A percentile compares a stretch with the other conserved stretches of the same genome.
Evolutionary conservation across 495 filamentous ascomycete genomes (phyloP).

Genomic region (Trichocladium uniseriatum): DNA sequence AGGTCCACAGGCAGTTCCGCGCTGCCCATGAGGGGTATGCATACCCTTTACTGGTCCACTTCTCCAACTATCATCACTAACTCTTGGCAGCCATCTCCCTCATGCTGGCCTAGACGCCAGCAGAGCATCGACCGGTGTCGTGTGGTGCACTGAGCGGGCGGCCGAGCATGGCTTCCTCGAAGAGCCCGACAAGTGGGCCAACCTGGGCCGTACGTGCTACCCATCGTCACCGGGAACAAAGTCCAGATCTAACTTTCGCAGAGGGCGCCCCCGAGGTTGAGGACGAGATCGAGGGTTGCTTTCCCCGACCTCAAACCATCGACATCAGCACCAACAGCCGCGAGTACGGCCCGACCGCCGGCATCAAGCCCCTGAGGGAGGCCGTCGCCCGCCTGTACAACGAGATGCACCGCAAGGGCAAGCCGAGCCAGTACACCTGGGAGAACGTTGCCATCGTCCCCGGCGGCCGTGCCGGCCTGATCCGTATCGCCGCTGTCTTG

Average conservation of each 20-base stretch:
- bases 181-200: slow-evolving; percentile 76
- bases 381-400: slow-evolving; percentile 94
- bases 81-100: slow-evolving; percentile 49
- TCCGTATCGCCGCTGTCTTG: slow-evolving; percentile 86
- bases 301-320: slow-evolving; percentile 73
- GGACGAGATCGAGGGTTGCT: slow-evolving; percentile 83
- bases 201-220: slow-evolving; percentile 56
- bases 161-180: slow-evolving; percentile 74
- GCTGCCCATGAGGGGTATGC: slow-evolving; percentile 64
- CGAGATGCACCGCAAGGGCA: slow-evolving; percentile 77
- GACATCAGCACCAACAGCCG: slow-evolving; percentile 65
- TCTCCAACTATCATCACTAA: neutral
- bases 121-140: slow-evolving; percentile 71
- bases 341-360: slow-evolving; percentile 90
- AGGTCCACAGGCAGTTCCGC: slow-evolving; percentile 79
- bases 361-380: slow-evolving; percentile 80
- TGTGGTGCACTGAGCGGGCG: slow-evolving; percentile 80
- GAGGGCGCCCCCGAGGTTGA: slow-evolving; percentile 91
- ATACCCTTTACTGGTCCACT: neutral
- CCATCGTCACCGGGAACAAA: neutral
- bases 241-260: neutral
- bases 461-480: slow-evolving; percentile 84
- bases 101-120: slow-evolving; percentile 84
- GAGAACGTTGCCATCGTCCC: slow-evolving; percentile 98
- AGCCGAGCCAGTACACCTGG: slow-evolving; percentile 89